A percentile compares a stretch with the other conserved stretches of the same genome.
Conservation (phyloP, 139 green algal genomes). For the Volvox reticuliferus region DNA sequence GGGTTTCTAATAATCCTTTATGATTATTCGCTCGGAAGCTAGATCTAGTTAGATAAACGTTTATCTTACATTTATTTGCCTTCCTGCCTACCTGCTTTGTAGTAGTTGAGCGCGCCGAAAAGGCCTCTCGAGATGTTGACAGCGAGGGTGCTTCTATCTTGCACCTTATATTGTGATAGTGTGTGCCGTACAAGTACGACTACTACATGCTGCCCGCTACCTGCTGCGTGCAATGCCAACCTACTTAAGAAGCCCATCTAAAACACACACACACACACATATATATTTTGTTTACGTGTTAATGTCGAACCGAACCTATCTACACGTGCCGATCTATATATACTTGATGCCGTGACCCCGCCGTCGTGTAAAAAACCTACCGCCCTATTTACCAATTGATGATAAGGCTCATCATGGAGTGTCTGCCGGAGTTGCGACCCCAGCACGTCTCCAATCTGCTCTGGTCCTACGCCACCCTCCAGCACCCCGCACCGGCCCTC, state of each 20-base stretch:
- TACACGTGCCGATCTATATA: neutral
- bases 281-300: neutral
- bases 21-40: no score
- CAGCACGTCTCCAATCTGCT: constrained; percentile 53
- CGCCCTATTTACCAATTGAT: neutral
- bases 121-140: neutral
- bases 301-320: neutral
- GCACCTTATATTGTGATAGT: neutral
- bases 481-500: neutral
- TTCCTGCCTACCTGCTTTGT: no score
- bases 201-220: no score
- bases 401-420: no score
- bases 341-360: neutral
- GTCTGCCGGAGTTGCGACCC: neutral
- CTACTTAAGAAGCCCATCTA: neutral
- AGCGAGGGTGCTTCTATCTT: neutral
- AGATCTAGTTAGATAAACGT: no score
- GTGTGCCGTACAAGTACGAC: no score
- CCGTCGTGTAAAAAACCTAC: neutral
- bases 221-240: no score
- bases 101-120: no score
- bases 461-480: constrained; percentile 44
- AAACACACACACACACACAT: neutral
- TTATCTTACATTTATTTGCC: no score
- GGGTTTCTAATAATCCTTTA: no score